Evolutionary conservation across 768 basidiomycete genomes (phyloP), one percentile per base, ranked within the genome.

Genomic region (Sarcodon aspratus): DNA sequence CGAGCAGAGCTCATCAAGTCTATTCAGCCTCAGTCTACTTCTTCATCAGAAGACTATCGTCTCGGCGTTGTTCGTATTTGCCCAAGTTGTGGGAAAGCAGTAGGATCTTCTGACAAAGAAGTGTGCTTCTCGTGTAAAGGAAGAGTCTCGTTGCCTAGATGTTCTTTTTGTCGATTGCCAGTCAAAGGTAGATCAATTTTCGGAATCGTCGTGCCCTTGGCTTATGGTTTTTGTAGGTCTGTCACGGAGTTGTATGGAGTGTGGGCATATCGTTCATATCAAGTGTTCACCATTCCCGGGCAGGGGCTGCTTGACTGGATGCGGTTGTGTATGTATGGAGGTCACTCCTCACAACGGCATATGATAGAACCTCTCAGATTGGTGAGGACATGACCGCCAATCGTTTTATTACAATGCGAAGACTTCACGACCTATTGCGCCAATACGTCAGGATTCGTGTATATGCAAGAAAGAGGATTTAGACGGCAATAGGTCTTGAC

Each of bases 161-260:
- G 88, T 58, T 76, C 84, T 0, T 73, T 90, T 13, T 90, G 88
- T 60, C 73, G 85, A 44, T 72, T 90, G 32, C 82, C 85, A 6
- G 78, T 83, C 50, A 84, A 79, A 72, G 85, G 88, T 79, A 53
- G 9, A 70, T 60, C 4, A 1, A 13, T 13, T 6, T 34, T 31
- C 3, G 15, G 3, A 3, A 47, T 46, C 2, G 21, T 31, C 12
- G 34, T 9, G 11, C 13, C 21, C 9, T 17, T 35, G 12, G 32
- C 21, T 21, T 35, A 33, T 36, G 11, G 52, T 21, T 12, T 13
- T 32, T 42, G 34, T 38, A 63, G 62, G 60, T 3, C 54, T 63
- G 11, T 61, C 59, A 9, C 50, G 58, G 37, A 51, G 46, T 1
- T 63, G 62, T 45, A 45, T 59, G 18, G 42, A 44, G 9, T 63